These are phyloP conservation scores for Eremochloa ophiuroides DNA, from an alignment of 176 grass and related monocot species.

Conservation along the genomic window DNA sequence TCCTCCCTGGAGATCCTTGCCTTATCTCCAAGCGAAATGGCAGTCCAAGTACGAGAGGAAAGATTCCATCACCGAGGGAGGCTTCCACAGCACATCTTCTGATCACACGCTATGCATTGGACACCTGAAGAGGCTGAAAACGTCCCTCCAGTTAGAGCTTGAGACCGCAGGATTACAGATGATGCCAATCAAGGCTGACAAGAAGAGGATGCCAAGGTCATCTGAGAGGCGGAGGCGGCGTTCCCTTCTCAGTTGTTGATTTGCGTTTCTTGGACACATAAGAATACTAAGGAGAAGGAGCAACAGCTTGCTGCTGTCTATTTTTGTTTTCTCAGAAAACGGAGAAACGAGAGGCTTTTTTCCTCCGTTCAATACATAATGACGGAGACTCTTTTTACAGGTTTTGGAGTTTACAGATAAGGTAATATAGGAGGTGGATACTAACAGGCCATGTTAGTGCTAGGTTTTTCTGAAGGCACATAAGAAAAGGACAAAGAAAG, in stretches of 20 bases:
- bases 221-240: constrained; percentile 30
- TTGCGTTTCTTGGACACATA: neutral
- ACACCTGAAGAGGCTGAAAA: constrained; percentile 64
- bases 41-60: constrained; percentile 73
- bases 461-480: constrained; percentile 37
- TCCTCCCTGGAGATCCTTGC: constrained; percentile 88
- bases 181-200: constrained; percentile 56
- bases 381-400: neutral
- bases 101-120: constrained; percentile 51
- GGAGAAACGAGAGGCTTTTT: neutral
- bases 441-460: constrained; percentile 27
- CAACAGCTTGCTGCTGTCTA: neutral
- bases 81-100: neutral
- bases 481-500: neutral
- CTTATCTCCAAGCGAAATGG: constrained; percentile 90
- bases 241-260: constrained; percentile 56
- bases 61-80: neutral
- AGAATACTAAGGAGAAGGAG: neutral
- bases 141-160: constrained; percentile 46
- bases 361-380: neutral
- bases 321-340: neutral
- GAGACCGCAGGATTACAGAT: constrained; percentile 34
- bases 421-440: neutral
- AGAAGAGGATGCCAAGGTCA: constrained; percentile 56
- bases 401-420: constrained; percentile 18